Percentiles rank a stretch among this genome's conserved stretches.
phyloP scores from a whole-genome alignment of 2,329 filamentous ascomycete genomes.

The Aspergillus sclerotialis region DNA sequence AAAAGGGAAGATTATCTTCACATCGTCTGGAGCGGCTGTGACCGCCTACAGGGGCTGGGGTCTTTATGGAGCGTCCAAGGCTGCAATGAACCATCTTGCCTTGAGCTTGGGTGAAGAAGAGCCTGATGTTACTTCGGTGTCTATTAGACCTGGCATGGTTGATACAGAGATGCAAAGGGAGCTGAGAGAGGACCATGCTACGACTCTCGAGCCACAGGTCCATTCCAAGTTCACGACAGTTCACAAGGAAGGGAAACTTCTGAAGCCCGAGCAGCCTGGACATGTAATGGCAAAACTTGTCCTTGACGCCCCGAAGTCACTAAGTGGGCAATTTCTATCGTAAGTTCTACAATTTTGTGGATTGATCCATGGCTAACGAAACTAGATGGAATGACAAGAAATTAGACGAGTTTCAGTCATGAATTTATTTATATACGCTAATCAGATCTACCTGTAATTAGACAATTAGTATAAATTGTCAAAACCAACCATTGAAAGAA shows the following conservation, averaged over 20 bases:
- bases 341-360: slow-evolving; percentile 14
- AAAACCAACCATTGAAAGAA: slow-evolving; percentile 15
- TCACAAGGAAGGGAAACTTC: slow-evolving; percentile 62
- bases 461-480: slow-evolving; percentile 22
- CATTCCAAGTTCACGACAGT: slow-evolving; percentile 60
- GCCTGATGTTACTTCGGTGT: slow-evolving; percentile 19
- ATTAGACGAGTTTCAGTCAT: slow-evolving; percentile 37
- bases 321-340: slow-evolving; percentile 68
- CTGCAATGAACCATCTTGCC: slow-evolving; percentile 28
- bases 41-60: slow-evolving; percentile 28
- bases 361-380: slow-evolving; percentile 15
- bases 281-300: slow-evolving; percentile 77
- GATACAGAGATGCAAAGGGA: slow-evolving; percentile 42
- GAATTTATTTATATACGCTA: slow-evolving; percentile 9
- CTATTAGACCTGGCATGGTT: slow-evolving; percentile 27
- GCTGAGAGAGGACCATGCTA: slow-evolving; percentile 65
- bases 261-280: slow-evolving; percentile 78
- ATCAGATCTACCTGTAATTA: slow-evolving; percentile 12
- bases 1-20: slow-evolving; percentile 30
- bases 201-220: slow-evolving; percentile 52
- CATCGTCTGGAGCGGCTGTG: slow-evolving; percentile 28
- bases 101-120: slow-evolving; percentile 24
- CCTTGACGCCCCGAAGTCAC: slow-evolving; percentile 53
- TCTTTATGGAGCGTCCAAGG: slow-evolving; percentile 30
- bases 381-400: slow-evolving; percentile 40